Conservation (phyloP, 768 basidiomycete genomes). For the Russula dissimulans region DNA sequence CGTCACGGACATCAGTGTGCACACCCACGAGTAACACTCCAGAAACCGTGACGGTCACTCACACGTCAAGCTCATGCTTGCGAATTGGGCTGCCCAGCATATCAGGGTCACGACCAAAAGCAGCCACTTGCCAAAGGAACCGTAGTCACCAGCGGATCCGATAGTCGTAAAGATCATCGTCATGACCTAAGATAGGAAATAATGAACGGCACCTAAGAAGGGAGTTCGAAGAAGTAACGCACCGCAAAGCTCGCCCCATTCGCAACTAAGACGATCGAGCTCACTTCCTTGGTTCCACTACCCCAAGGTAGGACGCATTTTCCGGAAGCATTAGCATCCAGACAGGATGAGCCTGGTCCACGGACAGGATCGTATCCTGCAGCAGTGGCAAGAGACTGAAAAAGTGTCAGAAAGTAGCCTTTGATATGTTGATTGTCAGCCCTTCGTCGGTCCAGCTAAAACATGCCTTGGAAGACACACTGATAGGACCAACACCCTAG, state of each 20-base stretch:
- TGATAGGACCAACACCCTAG: conserved; percentile 60
- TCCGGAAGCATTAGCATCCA: conserved; percentile 46
- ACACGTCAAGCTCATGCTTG: conserved; percentile 67
- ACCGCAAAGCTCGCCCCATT: conserved; percentile 72
- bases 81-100: conserved; percentile 77
- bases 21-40: not conserved
- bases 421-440: not conserved
- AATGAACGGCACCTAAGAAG: not conserved
- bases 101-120: conserved; percentile 60
- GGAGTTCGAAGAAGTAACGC: conserved; percentile 20
- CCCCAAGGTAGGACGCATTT: conserved; percentile 76
- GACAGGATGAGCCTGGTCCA: conserved; percentile 66
- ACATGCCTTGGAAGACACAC: conserved; percentile 17
- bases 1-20: not conserved
- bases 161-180: conserved; percentile 75
- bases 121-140: conserved; percentile 69
- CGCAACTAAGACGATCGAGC: conserved; percentile 67
- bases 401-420: conserved; percentile 60
- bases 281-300: conserved; percentile 60
- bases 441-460: no score
- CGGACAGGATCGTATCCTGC: conserved; percentile 67
- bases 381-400: conserved; percentile 59
- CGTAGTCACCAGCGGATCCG: conserved; percentile 60
- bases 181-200: conserved; percentile 44
- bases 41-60: conserved; percentile 20